Evolutionary conservation across 129 eudicot genomes (phyloP), one percentile per base, ranked within the genome.

Genomic region (Chrysanthemum makinoi): DNA sequence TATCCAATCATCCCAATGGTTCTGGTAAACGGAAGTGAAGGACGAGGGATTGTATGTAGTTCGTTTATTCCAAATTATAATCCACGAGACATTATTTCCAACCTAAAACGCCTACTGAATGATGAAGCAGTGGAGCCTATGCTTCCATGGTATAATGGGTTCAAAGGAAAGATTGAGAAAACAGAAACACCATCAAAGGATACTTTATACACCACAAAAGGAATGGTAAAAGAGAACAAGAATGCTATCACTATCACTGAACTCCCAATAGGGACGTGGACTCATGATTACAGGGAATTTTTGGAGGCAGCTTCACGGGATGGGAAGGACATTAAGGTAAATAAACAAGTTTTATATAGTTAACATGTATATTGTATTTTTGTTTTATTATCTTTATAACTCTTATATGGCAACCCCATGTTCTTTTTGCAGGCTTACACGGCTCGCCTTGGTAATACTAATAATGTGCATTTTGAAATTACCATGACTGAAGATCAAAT

Each of bases 1-100:
- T 75, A 58, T 69, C 59, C 54, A 4, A 1, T 64, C 0, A 52
- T 52, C n/a, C 18, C 57, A 6, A 69, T 74, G 72, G 90, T 89
- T 69, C 69, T 89, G 5, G 90, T 89, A 1, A 89, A 89, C 80
- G 93, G 93, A 48, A 80, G 90, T 77, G 96, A 86, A 84, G 90
- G 86, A 44, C 86, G 82, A 33, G 90, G 93, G 11, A 83, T 86
- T 1, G 33, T 3, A 28, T 89, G 88, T 88, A 86, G 86, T 70
- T 58, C 96, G 5, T 89, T 72, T 61, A 68, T 86, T 6, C 96
- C 96, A 3, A 84, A 84, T 62, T 89, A 80, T 64, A 86, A 86
- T 69, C 96, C 93, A 11, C 66, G 79, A 49, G 93, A 89, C 49
- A 80, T 89, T 59, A 76, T 84, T 70, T 82, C 90, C 10, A 89